A percentile compares a stretch with the other conserved stretches of the same genome.
Conservation (phyloP, 148 eudicot genomes). For the Camellia lanceoleosa region DNA sequence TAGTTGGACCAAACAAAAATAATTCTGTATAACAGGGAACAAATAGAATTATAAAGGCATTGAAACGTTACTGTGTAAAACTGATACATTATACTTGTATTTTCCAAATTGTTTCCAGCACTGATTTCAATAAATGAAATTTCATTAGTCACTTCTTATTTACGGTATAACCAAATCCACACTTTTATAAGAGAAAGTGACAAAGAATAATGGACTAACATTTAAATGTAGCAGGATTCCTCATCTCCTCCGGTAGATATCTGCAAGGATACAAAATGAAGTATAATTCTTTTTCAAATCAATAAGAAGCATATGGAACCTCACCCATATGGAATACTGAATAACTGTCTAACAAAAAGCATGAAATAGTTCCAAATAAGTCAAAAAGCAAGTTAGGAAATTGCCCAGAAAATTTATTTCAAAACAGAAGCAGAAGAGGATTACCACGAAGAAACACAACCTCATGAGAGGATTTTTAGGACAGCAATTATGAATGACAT, state of each 20-base stretch:
- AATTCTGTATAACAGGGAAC: not conserved
- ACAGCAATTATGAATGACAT: not conserved
- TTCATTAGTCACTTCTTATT: not conserved
- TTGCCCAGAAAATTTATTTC: not conserved
- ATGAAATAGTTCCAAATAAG: not conserved
- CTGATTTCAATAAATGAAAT: not conserved
- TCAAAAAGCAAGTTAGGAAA: not conserved
- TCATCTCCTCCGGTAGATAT: slow-evolving; percentile 97
- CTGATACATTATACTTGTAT: not conserved
- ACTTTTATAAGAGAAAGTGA: not conserved
- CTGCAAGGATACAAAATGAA: slow-evolving; percentile 39
- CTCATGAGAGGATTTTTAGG: not conserved
- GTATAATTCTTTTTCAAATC: not conserved
- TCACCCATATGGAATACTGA: not conserved
- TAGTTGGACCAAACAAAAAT: not conserved
- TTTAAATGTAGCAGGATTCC: slow-evolving; percentile 88
- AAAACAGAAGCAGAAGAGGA: not conserved
- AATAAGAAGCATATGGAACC: slow-evolving; percentile 3
- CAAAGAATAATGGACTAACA: slow-evolving; percentile 54
- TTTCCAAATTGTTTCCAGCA: not conserved
- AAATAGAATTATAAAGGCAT: slow-evolving; percentile 1
- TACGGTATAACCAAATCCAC: not conserved
- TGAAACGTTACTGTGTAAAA: not conserved
- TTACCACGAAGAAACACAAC: not conserved
- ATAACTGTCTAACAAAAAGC: not conserved